Percentiles rank a stretch among this genome's conserved stretches.
These are phyloP conservation scores for Vanrija sp. DNA, from an alignment of 1,284 basidiomycete genomes.

Conservation along the genomic window DNA sequence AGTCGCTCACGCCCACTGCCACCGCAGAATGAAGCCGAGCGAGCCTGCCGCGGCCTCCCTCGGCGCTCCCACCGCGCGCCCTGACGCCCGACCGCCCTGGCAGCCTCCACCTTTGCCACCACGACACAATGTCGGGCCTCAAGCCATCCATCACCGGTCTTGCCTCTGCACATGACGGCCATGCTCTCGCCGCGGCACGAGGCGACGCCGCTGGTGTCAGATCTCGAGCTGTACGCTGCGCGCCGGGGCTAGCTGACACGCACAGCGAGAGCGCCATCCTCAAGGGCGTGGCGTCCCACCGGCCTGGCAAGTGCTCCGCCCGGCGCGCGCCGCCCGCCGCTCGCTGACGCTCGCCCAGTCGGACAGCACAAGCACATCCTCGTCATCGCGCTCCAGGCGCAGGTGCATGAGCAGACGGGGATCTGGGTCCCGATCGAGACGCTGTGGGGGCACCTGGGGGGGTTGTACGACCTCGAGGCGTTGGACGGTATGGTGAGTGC, in stretches of 20 bases:
- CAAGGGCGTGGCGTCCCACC: conserved; percentile 24
- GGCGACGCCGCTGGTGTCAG: conserved; percentile 15
- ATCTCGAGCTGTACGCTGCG: conserved; percentile 20
- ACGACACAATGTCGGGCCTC: neutral
- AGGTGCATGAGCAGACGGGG: conserved; percentile 32
- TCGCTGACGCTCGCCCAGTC: conserved; percentile 16
- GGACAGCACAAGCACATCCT: conserved; percentile 37
- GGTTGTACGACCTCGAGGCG: conserved; percentile 70
- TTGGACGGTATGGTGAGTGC: conserved; percentile 66
- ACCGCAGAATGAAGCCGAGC: no score
- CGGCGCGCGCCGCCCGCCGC: neutral
- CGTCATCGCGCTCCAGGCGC: conserved; percentile 35
- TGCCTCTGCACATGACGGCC: no score
- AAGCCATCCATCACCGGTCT: no score
- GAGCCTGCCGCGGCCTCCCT: no score
- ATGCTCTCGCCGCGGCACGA: conserved; percentile 6
- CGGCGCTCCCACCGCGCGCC: no score
- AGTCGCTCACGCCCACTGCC: neutral
- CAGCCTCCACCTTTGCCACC: neutral
- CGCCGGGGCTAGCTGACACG: neutral
- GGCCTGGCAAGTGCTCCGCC: conserved; percentile 22
- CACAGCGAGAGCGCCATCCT: conserved; percentile 34
- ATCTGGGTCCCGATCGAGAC: conserved; percentile 56
- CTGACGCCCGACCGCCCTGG: neutral
- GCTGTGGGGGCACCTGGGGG: conserved; percentile 69